A percentile compares a stretch with the other conserved stretches of the same genome.
Evolutionary conservation across 2,329 filamentous ascomycete species (phyloP).

Genomic region (Colletotrichum costaricense): DNA sequence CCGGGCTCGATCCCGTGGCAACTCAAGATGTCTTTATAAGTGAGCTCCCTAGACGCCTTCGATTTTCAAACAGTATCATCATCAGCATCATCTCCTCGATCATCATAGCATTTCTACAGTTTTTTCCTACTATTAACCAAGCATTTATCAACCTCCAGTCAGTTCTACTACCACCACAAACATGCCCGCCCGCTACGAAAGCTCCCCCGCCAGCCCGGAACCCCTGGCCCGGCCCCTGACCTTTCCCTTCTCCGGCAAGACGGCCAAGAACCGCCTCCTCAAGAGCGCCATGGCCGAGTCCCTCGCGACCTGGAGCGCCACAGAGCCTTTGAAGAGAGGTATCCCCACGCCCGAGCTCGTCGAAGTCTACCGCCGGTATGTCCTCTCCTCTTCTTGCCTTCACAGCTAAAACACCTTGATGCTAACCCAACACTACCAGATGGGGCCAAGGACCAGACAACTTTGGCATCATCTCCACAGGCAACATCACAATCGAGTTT

Average conservation of each 20-base stretch:
- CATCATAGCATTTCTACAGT: neutral
- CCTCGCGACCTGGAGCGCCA: conserved; percentile 69
- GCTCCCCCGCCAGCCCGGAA: conserved; percentile 16
- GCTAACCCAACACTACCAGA: conserved; percentile 9
- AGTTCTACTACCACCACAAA: neutral
- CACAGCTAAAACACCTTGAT: neutral
- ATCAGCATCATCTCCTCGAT: neutral
- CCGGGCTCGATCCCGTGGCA: neutral
- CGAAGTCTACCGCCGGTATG: conserved; percentile 64
- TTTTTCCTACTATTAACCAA: no score
- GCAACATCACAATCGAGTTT: conserved; percentile 73
- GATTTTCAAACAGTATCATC: neutral
- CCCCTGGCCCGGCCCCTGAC: conserved; percentile 56
- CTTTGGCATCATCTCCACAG: conserved; percentile 68
- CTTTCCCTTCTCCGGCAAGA: conserved; percentile 63
- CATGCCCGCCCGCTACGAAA: conserved; percentile 19
- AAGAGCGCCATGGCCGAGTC: conserved; percentile 77
- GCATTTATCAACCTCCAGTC: neutral
- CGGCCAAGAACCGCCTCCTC: conserved; percentile 73
- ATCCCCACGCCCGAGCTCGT: conserved; percentile 53
- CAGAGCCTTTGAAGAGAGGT: conserved; percentile 60
- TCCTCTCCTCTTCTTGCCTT: neutral
- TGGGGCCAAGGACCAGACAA: conserved; percentile 67
- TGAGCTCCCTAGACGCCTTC: neutral
- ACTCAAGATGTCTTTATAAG: neutral